phyloP scores from a whole-genome alignment of 352 stramenopile genomes.

The Pythium brachiatum region DNA sequence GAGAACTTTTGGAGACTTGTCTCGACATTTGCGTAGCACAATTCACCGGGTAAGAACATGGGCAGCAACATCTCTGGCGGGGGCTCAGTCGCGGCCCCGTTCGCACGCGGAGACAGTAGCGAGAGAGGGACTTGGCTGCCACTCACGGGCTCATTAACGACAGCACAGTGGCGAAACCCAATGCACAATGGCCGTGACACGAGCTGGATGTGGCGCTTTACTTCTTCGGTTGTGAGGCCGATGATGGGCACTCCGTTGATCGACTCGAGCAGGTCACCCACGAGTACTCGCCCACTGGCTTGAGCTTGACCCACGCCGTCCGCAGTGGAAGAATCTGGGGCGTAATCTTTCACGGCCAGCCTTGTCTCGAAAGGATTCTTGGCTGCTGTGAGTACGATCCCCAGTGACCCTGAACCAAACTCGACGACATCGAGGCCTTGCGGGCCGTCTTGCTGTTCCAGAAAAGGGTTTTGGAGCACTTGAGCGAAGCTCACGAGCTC shows the following conservation, averaged over 20 bases:
- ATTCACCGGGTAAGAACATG: constrained; percentile 63
- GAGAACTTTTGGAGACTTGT: constrained; percentile 65
- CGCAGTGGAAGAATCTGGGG: constrained; percentile 29
- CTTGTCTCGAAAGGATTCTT: constrained; percentile 44
- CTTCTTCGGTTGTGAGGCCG: constrained; percentile 70
- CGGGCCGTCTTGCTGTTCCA: constrained; percentile 29
- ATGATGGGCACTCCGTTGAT: constrained; percentile 80
- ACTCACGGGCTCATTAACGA: constrained; percentile 12
- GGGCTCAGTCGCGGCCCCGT: neutral
- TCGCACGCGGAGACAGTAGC: constrained; percentile 14
- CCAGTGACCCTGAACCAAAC: constrained; percentile 62
- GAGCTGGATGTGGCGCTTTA: constrained; percentile 74
- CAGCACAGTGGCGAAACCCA: constrained; percentile 52
- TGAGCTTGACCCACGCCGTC: constrained; percentile 54
- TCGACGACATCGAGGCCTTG: constrained; percentile 53
- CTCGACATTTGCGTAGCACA: constrained; percentile 79
- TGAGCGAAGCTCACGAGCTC: constrained; percentile 48
- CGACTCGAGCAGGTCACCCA: constrained; percentile 72
- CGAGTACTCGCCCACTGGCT: constrained; percentile 50
- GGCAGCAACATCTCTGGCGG: constrained; percentile 19
- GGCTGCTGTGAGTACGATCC: constrained; percentile 64
- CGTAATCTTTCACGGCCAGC: constrained; percentile 79
- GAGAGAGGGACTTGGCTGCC: constrained; percentile 20
- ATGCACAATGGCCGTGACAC: constrained; percentile 68
- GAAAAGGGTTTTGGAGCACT: constrained; percentile 60